Base-by-base conservation (phyloP, 2,329 filamentous ascomycete genomes). In the Fusarium scirpi region DNA sequence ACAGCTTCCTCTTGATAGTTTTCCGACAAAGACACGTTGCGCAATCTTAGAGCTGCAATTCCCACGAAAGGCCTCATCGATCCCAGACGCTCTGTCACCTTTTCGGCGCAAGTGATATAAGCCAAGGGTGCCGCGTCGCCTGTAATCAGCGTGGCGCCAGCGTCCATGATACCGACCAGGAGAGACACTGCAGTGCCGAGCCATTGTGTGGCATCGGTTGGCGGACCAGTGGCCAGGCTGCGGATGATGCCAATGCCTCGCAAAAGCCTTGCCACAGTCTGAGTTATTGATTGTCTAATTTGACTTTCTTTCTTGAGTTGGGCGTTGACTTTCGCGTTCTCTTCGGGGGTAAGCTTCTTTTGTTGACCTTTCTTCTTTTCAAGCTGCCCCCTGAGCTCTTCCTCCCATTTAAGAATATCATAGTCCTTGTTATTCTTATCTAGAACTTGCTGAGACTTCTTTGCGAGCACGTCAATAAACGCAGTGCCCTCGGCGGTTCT, bases 371-470 rank as follows among this genome's bases (percentile, higher is more conserved):
- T 97, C 84, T 98, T 99, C 77, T 93, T 87, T n/a, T 94, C 94
- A 43, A 99, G 82, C 74, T 98, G 94, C 41, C 89, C 87, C 61
- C 94, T 87, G 10, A 99, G 85, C 70, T 99, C 96, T 78, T 95
- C 92, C 80, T 99, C 96, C 96, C 97, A 99, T 80, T 97, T 98
- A 43, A 98, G 81, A 2, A 94, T 97, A 74, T 99, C 94, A 75
- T 98, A 97, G 78, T 98, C 96, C 79, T 97, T 98, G 51, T 89
- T 91, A 75, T 94, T 97, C 82, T 97, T 98, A 81, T 94, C 91
- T 4, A 91, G 82, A 40, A 85, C 83, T 65, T 88, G 88, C 62
- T 89, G 89, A 2, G 90, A 84, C 78, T 97, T 97, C 77, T 93
- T 94, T 34, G 92, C 93, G 8, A 99, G 86, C 1, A 98, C 93